Conservation (phyloP, 306 rosid species). For the Malus sylvestris region DNA sequence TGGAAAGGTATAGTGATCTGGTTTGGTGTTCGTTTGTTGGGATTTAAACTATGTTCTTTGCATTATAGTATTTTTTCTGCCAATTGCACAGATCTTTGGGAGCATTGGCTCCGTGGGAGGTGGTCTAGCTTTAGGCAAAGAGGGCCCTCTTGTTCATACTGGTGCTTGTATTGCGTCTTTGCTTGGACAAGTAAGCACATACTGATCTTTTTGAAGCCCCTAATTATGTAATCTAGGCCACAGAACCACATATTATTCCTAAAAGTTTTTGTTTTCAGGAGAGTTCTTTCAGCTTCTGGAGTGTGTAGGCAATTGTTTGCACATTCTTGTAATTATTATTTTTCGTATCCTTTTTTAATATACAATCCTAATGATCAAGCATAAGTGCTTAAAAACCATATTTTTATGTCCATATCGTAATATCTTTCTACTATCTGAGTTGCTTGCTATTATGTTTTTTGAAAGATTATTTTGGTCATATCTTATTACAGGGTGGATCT, state of each 20-base stretch:
- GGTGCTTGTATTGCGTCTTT: slow-evolving; percentile 99
- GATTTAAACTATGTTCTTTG: slow-evolving; percentile 3
- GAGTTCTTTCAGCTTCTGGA: neutral
- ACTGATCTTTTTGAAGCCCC: neutral
- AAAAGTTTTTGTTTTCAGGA: no score
- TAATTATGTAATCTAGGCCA: neutral
- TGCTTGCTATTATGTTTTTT: slow-evolving; percentile 16
- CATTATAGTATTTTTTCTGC: slow-evolving; percentile 17
- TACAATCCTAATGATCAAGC: neutral
- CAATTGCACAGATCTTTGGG: slow-evolving; percentile 66
- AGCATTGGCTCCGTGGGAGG: slow-evolving; percentile 99
- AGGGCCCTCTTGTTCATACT: slow-evolving; percentile 98
- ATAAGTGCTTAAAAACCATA: neutral
- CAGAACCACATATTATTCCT: neutral
- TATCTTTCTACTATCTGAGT: neutral
- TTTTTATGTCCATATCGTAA: neutral
- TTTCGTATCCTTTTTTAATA: neutral
- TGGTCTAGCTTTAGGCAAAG: slow-evolving; percentile 96
- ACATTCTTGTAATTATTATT: neutral
- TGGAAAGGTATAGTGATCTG: slow-evolving; percentile 60
- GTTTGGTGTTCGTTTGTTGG: slow-evolving; percentile 1
- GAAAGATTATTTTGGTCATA: slow-evolving; percentile 10
- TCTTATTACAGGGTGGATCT: slow-evolving; percentile 75
- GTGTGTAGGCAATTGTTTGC: neutral
- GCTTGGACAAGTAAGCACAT: slow-evolving; percentile 85